Percentiles rank a stretch among this genome's conserved stretches.
These are phyloP conservation scores for Candida frijolesensis DNA, from an alignment of 1,139 yeast species.

Conservation along the genomic window DNA sequence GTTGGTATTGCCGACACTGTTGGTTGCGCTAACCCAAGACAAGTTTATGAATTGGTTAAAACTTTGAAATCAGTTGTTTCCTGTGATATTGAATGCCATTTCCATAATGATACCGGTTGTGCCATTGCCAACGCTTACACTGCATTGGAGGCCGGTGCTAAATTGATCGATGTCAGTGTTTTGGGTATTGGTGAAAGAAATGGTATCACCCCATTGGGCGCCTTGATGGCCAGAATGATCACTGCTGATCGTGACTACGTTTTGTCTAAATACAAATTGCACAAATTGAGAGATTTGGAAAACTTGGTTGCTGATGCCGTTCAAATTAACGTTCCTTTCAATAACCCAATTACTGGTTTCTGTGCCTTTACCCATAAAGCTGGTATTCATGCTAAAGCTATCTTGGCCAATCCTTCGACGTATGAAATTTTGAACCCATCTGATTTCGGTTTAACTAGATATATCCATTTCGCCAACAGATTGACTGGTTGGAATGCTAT, in stretches of 20 bases:
- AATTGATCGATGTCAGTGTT: constrained; percentile 90
- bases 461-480: constrained; percentile 96
- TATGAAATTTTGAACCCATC: constrained; percentile 94
- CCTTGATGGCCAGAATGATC: constrained; percentile 98
- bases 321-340: constrained; percentile 95
- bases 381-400: constrained; percentile 98
- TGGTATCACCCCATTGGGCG: constrained; percentile 97
- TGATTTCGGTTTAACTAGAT: constrained; percentile 93
- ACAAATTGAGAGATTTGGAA: constrained; percentile 94
- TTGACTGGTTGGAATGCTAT: constrained; percentile 99
- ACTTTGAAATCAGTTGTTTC: constrained; percentile 92
- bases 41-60: constrained; percentile 93
- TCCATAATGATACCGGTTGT: constrained; percentile 99
- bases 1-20: constrained; percentile 99
- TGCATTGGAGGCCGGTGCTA: constrained; percentile 97
- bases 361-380: constrained; percentile 99
- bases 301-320: constrained; percentile 97
- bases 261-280: constrained; percentile 90
- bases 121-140: constrained; percentile 99
- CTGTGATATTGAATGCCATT: constrained; percentile 97
- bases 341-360: constrained; percentile 98
- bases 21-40: constrained; percentile 99
- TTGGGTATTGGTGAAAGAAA: constrained; percentile 99
- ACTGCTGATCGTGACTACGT: constrained; percentile 98
- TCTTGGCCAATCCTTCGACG: constrained; percentile 96